Conservation (phyloP, 2,329 filamentous ascomycete genomes). For the Scedosporium boydii region DNA sequence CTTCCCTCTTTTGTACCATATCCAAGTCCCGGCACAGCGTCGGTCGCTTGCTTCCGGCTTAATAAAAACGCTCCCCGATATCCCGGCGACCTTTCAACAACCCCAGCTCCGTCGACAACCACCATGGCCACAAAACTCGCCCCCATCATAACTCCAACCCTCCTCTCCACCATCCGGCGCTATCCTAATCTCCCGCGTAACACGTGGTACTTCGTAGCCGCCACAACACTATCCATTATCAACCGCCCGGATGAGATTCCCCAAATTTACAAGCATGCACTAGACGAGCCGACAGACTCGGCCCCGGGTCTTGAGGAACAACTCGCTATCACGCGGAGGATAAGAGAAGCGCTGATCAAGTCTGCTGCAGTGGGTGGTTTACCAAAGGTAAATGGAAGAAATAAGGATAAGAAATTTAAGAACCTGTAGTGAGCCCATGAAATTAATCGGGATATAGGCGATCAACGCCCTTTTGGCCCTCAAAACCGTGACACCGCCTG, state of each 20-base stretch:
- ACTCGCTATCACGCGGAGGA: conserved; percentile 31
- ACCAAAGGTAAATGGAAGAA: conserved; percentile 30
- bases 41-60: not conserved
- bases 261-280: conserved; percentile 30
- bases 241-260: conserved; percentile 40
- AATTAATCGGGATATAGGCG: conserved; percentile 18
- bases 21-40: not conserved
- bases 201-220: conserved; percentile 39
- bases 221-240: conserved; percentile 33
- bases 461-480: conserved; percentile 38
- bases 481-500: conserved; percentile 29
- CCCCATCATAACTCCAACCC: conserved; percentile 26
- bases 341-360: conserved; percentile 41
- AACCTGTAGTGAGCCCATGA: not conserved
- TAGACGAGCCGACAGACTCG: conserved; percentile 18
- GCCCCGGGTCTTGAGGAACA: conserved; percentile 24
- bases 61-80: not conserved
- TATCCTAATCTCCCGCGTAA: conserved; percentile 31
- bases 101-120: not conserved
- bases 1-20: not conserved
- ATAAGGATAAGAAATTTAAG: not conserved
- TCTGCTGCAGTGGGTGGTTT: conserved; percentile 36
- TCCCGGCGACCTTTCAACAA: not conserved
- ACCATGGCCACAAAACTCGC: conserved; percentile 10
- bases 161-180: conserved; percentile 30